A percentile compares a stretch with the other conserved stretches of the same genome.
Conservation (phyloP, 2,329 filamentous ascomycete species). For the Akanthomyces dipterigenus region DNA sequence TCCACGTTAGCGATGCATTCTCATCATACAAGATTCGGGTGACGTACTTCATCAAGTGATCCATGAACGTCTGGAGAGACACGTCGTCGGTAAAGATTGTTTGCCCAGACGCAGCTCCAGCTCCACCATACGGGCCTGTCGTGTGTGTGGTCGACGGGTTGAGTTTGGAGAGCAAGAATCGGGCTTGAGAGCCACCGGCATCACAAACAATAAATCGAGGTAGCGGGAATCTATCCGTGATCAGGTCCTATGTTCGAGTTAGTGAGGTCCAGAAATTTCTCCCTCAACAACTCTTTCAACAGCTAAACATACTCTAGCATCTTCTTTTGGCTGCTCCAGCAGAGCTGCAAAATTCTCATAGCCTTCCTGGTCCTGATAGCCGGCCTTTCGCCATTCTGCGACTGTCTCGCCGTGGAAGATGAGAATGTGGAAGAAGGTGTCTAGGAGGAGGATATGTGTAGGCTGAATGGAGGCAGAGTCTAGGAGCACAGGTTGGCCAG, state of each 20-base stretch:
- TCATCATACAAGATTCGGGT: slow-evolving; percentile 8
- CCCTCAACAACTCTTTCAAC: background rate
- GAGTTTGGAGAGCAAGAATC: slow-evolving; percentile 93
- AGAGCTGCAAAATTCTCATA: slow-evolving; percentile 92
- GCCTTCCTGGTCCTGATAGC: slow-evolving; percentile 95
- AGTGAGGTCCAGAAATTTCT: slow-evolving; percentile 4
- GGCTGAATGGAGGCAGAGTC: slow-evolving; percentile 96
- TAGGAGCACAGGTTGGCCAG: slow-evolving; percentile 84
- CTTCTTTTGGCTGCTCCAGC: slow-evolving; percentile 90
- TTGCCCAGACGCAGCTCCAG: slow-evolving; percentile 78
- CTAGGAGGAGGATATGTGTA: slow-evolving; percentile 85
- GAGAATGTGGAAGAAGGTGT: slow-evolving; percentile 98
- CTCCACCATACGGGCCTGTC: slow-evolving; percentile 82
- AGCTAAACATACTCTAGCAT: slow-evolving; percentile 66
- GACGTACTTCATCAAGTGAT: slow-evolving; percentile 95
- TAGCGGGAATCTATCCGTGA: slow-evolving; percentile 95
- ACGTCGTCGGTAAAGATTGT: slow-evolving; percentile 99
- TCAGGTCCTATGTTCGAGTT: slow-evolving; percentile 64
- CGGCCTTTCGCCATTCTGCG: slow-evolving; percentile 95
- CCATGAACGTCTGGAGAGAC: slow-evolving; percentile 97
- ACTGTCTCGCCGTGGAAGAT: slow-evolving; percentile 99
- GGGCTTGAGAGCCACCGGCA: slow-evolving; percentile 93
- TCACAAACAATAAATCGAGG: slow-evolving; percentile 98
- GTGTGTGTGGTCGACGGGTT: slow-evolving; percentile 98
- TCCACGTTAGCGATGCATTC: slow-evolving; percentile 11